These are phyloP conservation scores for Histomonas meleagridis DNA, from an alignment of 208 protist species.

Conservation along the genomic window DNA sequence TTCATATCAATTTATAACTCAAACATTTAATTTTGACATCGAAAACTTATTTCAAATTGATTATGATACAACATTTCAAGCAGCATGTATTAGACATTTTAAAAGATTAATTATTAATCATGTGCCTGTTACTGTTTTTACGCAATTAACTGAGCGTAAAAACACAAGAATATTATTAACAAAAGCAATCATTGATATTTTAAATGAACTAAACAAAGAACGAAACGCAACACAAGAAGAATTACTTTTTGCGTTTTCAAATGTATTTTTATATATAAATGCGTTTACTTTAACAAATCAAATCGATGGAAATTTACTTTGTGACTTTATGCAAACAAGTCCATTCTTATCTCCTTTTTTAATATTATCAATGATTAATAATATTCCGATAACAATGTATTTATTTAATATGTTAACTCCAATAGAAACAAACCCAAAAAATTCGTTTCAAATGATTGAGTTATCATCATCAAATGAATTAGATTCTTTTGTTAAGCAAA, in stretches of 20 bases:
- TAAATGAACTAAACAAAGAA: not conserved
- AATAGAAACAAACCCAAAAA: not conserved
- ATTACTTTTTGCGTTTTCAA: conserved; percentile 9
- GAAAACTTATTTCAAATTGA: too few relatives aligned
- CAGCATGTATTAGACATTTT: not conserved
- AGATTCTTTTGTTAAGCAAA: not conserved
- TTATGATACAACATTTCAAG: not conserved
- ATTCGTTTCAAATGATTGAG: not conserved
- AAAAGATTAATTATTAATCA: conserved; percentile 7
- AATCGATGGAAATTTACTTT: not conserved
- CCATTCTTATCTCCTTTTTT: conserved; percentile 15
- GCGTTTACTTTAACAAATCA: not conserved
- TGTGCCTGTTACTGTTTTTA: not conserved
- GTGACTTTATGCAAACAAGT: not conserved
- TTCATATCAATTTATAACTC: too few relatives aligned
- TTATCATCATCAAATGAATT: not conserved
- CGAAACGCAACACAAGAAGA: not conserved
- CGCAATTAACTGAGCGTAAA: not conserved
- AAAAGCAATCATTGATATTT: not conserved
- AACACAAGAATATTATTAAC: not conserved
- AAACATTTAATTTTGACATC: too few relatives aligned
- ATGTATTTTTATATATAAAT: not conserved
- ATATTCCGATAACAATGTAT: not conserved
- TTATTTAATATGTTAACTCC: conserved; percentile 9
- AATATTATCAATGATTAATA: not conserved